Conservation (phyloP, 2,329 filamentous ascomycete genomes). For the Claviceps fusiformis region DNA sequence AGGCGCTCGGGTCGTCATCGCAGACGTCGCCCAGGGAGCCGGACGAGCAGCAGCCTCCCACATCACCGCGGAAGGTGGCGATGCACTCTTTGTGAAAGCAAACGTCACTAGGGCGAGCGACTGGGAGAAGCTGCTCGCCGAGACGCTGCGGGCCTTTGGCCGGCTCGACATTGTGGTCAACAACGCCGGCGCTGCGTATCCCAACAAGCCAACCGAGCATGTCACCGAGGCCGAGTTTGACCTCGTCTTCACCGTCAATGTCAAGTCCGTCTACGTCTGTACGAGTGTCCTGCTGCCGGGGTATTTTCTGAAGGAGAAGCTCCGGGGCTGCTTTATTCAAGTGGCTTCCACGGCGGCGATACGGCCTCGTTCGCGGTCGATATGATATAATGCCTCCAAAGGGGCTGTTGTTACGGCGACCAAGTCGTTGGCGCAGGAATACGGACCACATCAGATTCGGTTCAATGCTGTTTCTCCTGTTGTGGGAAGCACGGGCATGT, state of each 20-base stretch:
- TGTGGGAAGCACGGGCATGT: conserved; percentile 51
- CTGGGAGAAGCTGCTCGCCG: too few relatives aligned
- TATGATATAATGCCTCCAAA: too few relatives aligned
- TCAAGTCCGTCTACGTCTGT: conserved; percentile 51
- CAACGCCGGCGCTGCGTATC: too few relatives aligned
- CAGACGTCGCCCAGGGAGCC: conserved; percentile 42
- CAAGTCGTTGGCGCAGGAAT: too few relatives aligned
- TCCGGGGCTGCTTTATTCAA: conserved; percentile 49
- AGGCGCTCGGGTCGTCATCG: conserved; percentile 47
- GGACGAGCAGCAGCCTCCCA: conserved; percentile 31
- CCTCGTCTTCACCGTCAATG: conserved; percentile 52
- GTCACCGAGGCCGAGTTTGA: conserved; percentile 46
- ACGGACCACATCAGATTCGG: conserved; percentile 38
- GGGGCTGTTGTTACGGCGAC: too few relatives aligned
- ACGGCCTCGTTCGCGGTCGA: conserved; percentile 31
- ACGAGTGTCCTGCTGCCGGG: conserved; percentile 41
- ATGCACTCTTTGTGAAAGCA: too few relatives aligned
- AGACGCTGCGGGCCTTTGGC: too few relatives aligned
- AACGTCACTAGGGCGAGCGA: too few relatives aligned
- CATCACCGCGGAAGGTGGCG: too few relatives aligned
- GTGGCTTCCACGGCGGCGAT: conserved; percentile 49
- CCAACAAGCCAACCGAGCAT: too few relatives aligned
- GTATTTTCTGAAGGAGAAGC: conserved; percentile 43
- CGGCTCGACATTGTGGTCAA: too few relatives aligned
- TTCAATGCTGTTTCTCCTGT: conserved; percentile 61